Conservation (phyloP, 2,329 filamentous ascomycete genomes). For the Venturia carpophila region DNA sequence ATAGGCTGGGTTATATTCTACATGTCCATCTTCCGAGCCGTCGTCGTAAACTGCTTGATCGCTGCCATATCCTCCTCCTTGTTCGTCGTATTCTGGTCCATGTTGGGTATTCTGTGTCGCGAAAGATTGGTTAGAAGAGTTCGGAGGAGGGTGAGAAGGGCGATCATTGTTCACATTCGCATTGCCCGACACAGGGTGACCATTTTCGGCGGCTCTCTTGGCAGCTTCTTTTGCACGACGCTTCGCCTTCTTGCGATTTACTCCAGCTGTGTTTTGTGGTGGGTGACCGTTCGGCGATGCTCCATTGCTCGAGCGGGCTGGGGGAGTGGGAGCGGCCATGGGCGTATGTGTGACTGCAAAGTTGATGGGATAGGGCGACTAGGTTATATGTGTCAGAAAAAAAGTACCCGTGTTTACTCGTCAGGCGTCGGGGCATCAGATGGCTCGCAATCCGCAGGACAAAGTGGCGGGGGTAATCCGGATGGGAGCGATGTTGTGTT, state of each 20-base stretch:
- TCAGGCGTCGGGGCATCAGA: not conserved
- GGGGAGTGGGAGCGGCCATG: slow-evolving; percentile 18
- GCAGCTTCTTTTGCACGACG: slow-evolving; percentile 76
- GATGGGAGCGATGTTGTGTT: not conserved
- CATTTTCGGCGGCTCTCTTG: slow-evolving; percentile 41
- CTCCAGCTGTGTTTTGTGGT: not conserved
- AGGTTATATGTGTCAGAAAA: not conserved
- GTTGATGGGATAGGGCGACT: not conserved
- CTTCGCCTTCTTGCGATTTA: slow-evolving; percentile 91
- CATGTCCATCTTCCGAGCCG: slow-evolving; percentile 12
- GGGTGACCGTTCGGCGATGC: slow-evolving; percentile 28
- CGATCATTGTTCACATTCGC: slow-evolving; percentile 28
- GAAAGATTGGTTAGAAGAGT: slow-evolving; percentile 3
- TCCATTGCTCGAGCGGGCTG: slow-evolving; percentile 30
- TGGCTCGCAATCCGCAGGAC: not conserved
- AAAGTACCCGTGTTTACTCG: not conserved
- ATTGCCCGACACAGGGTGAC: slow-evolving; percentile 23
- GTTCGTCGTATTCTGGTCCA: slow-evolving; percentile 10
- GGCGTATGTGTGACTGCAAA: slow-evolving; percentile 21
- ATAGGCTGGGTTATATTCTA: slow-evolving; percentile 39
- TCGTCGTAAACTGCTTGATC: slow-evolving; percentile 17
- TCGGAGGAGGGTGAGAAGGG: slow-evolving; percentile 20
- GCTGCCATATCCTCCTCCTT: not conserved
- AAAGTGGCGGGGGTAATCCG: not conserved
- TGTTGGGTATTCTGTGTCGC: not conserved